Base-by-base conservation (phyloP, 176 grass and related monocot species). In the Miscanthus lutarioriparius region DNA sequence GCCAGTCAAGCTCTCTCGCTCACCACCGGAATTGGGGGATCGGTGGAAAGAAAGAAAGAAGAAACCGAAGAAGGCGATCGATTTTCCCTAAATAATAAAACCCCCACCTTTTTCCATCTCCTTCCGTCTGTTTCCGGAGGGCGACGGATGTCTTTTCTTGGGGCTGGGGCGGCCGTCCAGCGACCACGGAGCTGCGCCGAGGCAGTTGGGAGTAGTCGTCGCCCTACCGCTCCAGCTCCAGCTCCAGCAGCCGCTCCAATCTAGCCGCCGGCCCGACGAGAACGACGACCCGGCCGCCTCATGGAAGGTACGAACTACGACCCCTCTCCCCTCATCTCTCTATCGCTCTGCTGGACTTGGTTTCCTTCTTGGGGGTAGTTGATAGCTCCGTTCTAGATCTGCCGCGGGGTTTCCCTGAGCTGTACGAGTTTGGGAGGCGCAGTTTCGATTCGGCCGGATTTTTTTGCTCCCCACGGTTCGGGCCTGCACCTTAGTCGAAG, bases 101-200 rank as follows among this genome's bases (percentile, higher is more conserved):
- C 2, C 6, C 16, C 20, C 27, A 6, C 49, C 32, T 64, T 19
- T 61, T 25, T 1, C 9, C 20, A 25, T 11, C 56, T 11, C 22
- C 56, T 61, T 51, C 23, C 44, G 4, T 82, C 59, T 67, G 71
- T 53, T 39, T 13, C 11, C 75, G 41, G 81, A 45, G 70, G 70
- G 72, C 17, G 71, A 37, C 82, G 72, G 59, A 76, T 76, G 82
- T 67, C 41, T 76, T 76, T 53, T 84, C 82, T 75, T 27, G 82
- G 30, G 28, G 40, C 22, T 38, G 82, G 30, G 28, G 40, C 15
- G 13, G 82, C 28, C 22, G 59, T 76, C 72, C 71, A 47, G 28
- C 44, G 58, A 53, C 67, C 80, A 30, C 23, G 51, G 51, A 54
- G 51, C 47, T 49, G n/a, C 26, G n/a, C 80, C 13, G 62, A 54